Percentiles rank a stretch among this genome's conserved stretches.
Evolutionary conservation across 2,329 filamentous ascomycete species (phyloP).

Genomic region (Venturia nashicola): DNA sequence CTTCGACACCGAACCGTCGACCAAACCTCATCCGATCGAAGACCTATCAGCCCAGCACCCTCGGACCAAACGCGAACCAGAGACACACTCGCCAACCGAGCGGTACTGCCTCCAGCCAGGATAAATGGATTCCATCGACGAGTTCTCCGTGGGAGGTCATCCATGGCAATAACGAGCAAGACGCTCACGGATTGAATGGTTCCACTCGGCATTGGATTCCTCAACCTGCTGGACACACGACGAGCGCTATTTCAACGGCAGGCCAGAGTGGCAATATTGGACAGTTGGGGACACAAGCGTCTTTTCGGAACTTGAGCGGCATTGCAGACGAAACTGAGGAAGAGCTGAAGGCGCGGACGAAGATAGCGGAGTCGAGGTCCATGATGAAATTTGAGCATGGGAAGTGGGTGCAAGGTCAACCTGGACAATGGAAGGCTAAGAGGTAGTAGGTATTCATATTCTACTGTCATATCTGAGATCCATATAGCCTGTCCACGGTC

Average conservation of each 20-base stretch:
- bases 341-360: not conserved
- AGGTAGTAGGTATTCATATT: not conserved
- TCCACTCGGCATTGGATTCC: not conserved
- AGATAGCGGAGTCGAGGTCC: not conserved
- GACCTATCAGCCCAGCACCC: not conserved
- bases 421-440: not conserved
- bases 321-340: not conserved
- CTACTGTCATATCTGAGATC: too few species aligned
- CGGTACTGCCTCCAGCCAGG: not conserved
- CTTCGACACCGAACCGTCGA: not conserved
- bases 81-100: not conserved
- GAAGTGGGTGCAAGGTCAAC: not conserved
- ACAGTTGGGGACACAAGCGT: not conserved
- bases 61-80: not conserved
- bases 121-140: not conserved
- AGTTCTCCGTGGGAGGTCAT: not conserved
- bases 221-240: not conserved
- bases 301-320: not conserved
- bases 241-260: not conserved
- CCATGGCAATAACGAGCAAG: not conserved
- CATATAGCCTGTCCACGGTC: too few species aligned
- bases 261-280: not conserved
- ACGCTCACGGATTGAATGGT: too few species aligned
- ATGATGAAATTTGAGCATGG: not conserved
- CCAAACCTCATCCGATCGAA: not conserved